These are phyloP conservation scores for Aureobasidium pullulans DNA, from an alignment of 2,329 filamentous ascomycete species.

Conservation along the genomic window DNA sequence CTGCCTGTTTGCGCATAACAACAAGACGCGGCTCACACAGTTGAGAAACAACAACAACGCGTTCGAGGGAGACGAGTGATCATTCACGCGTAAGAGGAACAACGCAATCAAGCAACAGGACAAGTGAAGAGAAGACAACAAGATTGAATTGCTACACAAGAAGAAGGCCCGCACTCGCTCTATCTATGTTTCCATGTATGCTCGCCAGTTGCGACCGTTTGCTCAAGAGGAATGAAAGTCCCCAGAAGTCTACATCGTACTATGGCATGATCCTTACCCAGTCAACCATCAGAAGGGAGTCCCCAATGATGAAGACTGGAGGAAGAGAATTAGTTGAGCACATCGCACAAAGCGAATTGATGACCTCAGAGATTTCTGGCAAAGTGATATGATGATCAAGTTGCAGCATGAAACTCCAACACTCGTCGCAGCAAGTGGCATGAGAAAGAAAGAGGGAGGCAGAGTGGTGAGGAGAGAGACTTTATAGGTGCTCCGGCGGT, in stretches of 20 bases:
- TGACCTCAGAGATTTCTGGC: not conserved
- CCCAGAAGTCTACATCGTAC: not conserved
- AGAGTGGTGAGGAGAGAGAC: too few species aligned
- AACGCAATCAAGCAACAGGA: too few species aligned
- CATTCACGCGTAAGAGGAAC: not conserved
- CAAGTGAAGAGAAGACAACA: not conserved
- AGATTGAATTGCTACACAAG: not conserved
- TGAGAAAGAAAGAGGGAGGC: too few species aligned
- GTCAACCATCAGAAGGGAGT: not conserved
- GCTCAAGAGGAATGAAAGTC: not conserved
- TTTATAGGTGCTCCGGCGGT: too few species aligned
- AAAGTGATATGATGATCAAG: not conserved
- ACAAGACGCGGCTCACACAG: too few species aligned
- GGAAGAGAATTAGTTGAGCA: not conserved
- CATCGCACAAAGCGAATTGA: slow-evolving; percentile 8
- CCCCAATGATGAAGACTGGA: not conserved
- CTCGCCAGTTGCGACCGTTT: not conserved
- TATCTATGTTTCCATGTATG: slow-evolving; percentile 2
- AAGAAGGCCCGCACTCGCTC: not conserved
- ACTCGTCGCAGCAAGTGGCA: not conserved
- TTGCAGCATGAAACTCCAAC: not conserved
- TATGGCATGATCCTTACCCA: not conserved
- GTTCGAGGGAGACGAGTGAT: too few species aligned
- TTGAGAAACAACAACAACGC: too few species aligned
- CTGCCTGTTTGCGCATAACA: too few species aligned